Conservation (phyloP, 2,329 filamentous ascomycete species). For the Calonectria leucothoes region DNA sequence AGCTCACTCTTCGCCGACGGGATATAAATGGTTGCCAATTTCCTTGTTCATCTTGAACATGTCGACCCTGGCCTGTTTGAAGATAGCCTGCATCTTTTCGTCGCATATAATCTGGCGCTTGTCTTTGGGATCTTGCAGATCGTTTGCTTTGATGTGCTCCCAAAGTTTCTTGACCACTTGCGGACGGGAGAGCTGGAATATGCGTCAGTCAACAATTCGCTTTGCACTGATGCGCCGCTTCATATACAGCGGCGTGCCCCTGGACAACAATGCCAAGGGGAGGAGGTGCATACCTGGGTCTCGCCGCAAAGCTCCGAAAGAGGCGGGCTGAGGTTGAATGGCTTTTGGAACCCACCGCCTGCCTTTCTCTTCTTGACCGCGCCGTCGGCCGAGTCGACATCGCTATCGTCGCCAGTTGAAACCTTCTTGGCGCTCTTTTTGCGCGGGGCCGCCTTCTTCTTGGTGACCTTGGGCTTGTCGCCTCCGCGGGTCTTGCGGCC, state of each 20-base stretch:
- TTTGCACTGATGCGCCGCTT: background rate
- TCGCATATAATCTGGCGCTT: conserved; percentile 95
- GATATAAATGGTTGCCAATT: conserved; percentile 89
- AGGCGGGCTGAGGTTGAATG: conserved; percentile 78
- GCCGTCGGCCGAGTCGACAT: conserved; percentile 72
- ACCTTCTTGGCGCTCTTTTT: conserved; percentile 84
- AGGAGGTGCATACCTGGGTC: conserved; percentile 64
- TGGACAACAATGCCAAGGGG: background rate
- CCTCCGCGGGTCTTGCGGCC: conserved; percentile 81
- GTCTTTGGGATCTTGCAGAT: conserved; percentile 91
- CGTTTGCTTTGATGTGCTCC: conserved; percentile 90
- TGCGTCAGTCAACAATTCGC: conserved; percentile 22
- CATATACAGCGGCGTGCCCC: background rate
- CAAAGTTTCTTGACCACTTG: conserved; percentile 97
- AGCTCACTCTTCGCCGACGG: conserved; percentile 68
- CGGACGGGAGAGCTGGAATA: conserved; percentile 81
- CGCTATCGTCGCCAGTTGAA: conserved; percentile 83
- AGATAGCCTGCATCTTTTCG: conserved; percentile 89
- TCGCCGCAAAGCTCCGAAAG: conserved; percentile 79
- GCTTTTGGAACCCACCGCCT: conserved; percentile 93
- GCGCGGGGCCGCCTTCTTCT: conserved; percentile 71
- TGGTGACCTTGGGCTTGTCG: conserved; percentile 65
- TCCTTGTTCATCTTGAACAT: conserved; percentile 99
- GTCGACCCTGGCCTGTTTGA: conserved; percentile 90
- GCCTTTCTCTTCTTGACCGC: conserved; percentile 78